Evolutionary conservation across 352 stramenopile species (phyloP).

Genomic region (Globisporangium perplexum): DNA sequence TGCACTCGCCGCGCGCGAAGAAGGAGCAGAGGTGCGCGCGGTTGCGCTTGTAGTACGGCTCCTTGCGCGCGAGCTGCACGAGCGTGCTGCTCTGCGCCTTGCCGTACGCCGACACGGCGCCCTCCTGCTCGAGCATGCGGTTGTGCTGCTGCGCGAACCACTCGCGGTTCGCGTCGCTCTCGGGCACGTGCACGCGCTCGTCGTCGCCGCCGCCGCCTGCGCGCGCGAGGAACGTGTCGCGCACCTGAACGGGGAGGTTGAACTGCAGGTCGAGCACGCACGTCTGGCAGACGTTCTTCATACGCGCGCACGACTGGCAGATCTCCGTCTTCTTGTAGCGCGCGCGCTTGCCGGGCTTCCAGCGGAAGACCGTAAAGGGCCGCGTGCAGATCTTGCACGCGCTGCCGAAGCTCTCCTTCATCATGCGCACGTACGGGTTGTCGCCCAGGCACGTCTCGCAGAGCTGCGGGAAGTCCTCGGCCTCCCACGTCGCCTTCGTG

Average conservation of each 20-base stretch:
- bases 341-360: slow-evolving; percentile 96
- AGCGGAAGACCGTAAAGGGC: slow-evolving; percentile 97
- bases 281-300: slow-evolving; percentile 99
- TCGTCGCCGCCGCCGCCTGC: slow-evolving; percentile 22
- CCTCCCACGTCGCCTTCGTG: slow-evolving; percentile 85
- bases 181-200: slow-evolving; percentile 74
- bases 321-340: slow-evolving; percentile 98
- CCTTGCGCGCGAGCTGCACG: slow-evolving; percentile 76
- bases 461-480: slow-evolving; percentile 97
- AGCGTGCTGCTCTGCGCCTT: slow-evolving; percentile 76
- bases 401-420: slow-evolving; percentile 94
- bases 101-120: slow-evolving; percentile 82
- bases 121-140: slow-evolving; percentile 89
- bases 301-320: slow-evolving; percentile 96
- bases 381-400: slow-evolving; percentile 98
- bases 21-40: slow-evolving; percentile 93
- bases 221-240: slow-evolving; percentile 84
- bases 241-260: slow-evolving; percentile 93
- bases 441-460: slow-evolving; percentile 98
- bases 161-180: slow-evolving; percentile 93
- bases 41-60: slow-evolving; percentile 92
- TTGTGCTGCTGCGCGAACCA: slow-evolving; percentile 93
- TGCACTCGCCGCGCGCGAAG: slow-evolving; percentile 93
- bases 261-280: slow-evolving; percentile 99
- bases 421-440: slow-evolving; percentile 99